phyloP scores from a whole-genome alignment of 495 filamentous ascomycete genomes.

The Podospora australis region DNA sequence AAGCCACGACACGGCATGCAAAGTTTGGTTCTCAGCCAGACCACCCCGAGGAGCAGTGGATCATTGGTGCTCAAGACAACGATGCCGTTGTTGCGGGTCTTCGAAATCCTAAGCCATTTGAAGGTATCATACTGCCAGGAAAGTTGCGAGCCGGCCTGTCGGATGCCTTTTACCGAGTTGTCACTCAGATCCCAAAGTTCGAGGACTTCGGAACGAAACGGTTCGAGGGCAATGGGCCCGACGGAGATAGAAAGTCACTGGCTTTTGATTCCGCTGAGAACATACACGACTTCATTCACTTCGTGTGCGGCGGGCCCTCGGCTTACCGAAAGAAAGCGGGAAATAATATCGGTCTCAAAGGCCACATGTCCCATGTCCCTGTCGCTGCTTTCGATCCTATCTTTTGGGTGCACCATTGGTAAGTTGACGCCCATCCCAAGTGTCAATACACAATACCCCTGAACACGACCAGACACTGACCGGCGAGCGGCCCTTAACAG shows the following conservation, averaged over 20 bases:
- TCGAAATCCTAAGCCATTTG: background rate
- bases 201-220: slow-evolving; percentile 45
- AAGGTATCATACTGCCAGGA: background rate
- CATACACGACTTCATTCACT: slow-evolving; percentile 22
- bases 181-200: slow-evolving; percentile 26
- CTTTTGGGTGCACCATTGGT: slow-evolving; percentile 60
- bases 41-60: background rate
- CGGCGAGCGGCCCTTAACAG: no score
- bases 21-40: background rate
- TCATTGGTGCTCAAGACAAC: background rate
- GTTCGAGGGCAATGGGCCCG: slow-evolving; percentile 42
- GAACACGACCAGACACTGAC: no score
- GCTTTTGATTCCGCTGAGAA: slow-evolving; percentile 48
- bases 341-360: slow-evolving; percentile 14
- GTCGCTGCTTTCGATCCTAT: slow-evolving; percentile 64
- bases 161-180: background rate
- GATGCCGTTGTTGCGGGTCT: background rate
- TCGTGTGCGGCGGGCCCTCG: slow-evolving; percentile 14
- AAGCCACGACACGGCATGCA: background rate
- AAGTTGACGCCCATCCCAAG: no score
- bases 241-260: slow-evolving; percentile 18
- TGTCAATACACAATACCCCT: no score
- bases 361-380: slow-evolving; percentile 52
- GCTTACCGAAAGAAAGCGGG: background rate
- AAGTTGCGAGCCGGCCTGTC: background rate